phyloP scores from a whole-genome alignment of 208 protist species.

The Trypanosomatidae sp. region DNA sequence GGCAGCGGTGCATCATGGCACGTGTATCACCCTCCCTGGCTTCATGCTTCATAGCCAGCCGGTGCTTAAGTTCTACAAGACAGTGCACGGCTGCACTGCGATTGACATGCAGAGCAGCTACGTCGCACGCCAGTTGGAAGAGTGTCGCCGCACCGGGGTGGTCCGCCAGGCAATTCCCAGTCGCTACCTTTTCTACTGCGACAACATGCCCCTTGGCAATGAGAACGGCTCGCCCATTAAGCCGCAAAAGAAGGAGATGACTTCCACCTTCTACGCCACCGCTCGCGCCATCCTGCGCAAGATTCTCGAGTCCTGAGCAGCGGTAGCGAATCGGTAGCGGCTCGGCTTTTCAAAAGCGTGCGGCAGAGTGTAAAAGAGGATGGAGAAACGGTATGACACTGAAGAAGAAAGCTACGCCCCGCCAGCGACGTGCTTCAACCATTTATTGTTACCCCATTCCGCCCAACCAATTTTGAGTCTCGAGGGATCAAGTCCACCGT shows the following conservation, averaged over 20 bases:
- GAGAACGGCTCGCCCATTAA: slow-evolving; percentile 46
- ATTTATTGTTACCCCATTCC: no score
- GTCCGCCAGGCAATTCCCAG: slow-evolving; percentile 42
- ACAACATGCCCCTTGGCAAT: slow-evolving; percentile 78
- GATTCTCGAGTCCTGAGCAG: slow-evolving; percentile 21
- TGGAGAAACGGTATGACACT: no score
- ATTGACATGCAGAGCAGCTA: slow-evolving; percentile 90
- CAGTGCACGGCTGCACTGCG: slow-evolving; percentile 67
- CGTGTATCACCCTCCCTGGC: slow-evolving; percentile 71
- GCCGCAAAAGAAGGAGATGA: slow-evolving; percentile 50
- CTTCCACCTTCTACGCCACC: slow-evolving; percentile 68
- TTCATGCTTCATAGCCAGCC: slow-evolving; percentile 75
- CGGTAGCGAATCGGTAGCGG: neutral
- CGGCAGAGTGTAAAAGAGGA: no score
- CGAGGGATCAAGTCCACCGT: no score
- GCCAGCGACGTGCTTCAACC: no score
- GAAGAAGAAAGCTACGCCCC: no score
- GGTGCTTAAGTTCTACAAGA: slow-evolving; percentile 81
- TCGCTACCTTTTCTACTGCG: slow-evolving; percentile 81
- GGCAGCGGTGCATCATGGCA: slow-evolving; percentile 40
- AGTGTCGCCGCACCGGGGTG: slow-evolving; percentile 67
- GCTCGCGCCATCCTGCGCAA: slow-evolving; percentile 40
- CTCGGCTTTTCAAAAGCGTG: no score
- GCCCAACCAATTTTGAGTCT: no score
- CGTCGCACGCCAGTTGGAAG: slow-evolving; percentile 70